phyloP scores from a whole-genome alignment of 108 stramenopile species.

The Craspedostauros australis region DNA sequence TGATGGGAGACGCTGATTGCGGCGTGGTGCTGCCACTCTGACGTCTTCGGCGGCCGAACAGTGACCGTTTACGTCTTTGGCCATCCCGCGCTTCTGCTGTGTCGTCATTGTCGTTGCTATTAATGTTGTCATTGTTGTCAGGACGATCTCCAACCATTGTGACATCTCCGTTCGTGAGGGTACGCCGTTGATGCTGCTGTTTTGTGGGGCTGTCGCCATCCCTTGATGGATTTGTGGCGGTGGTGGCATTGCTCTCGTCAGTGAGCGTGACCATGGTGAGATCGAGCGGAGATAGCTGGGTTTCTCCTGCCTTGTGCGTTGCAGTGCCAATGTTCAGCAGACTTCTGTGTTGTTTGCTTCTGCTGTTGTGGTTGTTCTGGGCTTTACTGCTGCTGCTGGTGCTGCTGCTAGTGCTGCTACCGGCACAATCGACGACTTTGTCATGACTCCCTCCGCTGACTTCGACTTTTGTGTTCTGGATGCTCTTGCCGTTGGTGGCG shows the following conservation, averaged over 20 bases:
- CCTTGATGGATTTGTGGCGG: background rate
- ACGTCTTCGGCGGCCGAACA: background rate
- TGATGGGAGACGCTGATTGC: background rate
- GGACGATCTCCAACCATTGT: slow-evolving; percentile 1
- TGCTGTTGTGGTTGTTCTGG: background rate
- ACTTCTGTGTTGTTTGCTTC: background rate
- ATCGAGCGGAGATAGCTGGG: background rate
- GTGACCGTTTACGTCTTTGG: background rate
- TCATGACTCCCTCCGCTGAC: too few relatives aligned
- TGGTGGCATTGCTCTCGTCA: background rate
- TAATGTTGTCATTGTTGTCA: background rate
- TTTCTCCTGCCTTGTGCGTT: background rate
- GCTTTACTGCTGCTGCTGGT: background rate
- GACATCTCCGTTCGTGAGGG: background rate
- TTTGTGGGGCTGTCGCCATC: background rate
- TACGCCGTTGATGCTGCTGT: background rate
- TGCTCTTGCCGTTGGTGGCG: too few relatives aligned
- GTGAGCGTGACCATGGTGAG: background rate
- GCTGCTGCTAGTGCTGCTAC: background rate
- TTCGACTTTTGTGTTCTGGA: too few relatives aligned
- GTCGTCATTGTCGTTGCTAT: background rate
- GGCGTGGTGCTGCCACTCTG: background rate
- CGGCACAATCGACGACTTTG: background rate
- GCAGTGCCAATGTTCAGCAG: background rate
- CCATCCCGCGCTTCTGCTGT: background rate